phyloP scores from a whole-genome alignment of 73 alveolate species.

The Stentor coeruleus region DNA sequence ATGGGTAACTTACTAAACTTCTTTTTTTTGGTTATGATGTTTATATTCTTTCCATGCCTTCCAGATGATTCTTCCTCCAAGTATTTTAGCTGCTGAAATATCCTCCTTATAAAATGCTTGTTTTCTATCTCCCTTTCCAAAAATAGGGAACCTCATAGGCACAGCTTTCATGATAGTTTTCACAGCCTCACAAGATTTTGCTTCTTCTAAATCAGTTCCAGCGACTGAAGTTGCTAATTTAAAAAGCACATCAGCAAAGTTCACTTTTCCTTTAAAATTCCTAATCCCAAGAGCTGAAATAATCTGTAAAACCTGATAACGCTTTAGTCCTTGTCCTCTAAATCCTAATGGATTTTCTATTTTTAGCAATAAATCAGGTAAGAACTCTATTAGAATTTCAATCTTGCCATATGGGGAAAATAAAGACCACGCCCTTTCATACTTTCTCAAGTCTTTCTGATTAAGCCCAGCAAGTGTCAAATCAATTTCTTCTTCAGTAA shows the following conservation, averaged over 20 bases:
- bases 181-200: no score
- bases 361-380: conserved; percentile 33
- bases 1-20: no score
- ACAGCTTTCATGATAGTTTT: no score
- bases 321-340: conserved; percentile 35
- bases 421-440: conserved; percentile 41
- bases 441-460: conserved; percentile 44
- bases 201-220: conserved; percentile 52
- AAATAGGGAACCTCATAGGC: no score
- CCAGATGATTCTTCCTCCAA: not conserved
- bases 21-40: no score
- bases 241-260: conserved; percentile 55
- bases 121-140: no score
- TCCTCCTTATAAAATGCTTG: not conserved
- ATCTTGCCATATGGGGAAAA: conserved; percentile 48
- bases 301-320: conserved; percentile 32
- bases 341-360: conserved; percentile 55
- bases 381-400: conserved; percentile 33
- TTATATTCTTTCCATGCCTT: not conserved
- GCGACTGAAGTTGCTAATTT: conserved; percentile 37
- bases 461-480: conserved; percentile 35
- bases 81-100: conserved; percentile 17
- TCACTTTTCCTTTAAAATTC: conserved; percentile 43
- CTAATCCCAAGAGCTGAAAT: conserved; percentile 44
- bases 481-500: conserved; percentile 43